phyloP scores from a whole-genome alignment of 352 stramenopile genomes.

The Thalassiosira ordinaria region DNA sequence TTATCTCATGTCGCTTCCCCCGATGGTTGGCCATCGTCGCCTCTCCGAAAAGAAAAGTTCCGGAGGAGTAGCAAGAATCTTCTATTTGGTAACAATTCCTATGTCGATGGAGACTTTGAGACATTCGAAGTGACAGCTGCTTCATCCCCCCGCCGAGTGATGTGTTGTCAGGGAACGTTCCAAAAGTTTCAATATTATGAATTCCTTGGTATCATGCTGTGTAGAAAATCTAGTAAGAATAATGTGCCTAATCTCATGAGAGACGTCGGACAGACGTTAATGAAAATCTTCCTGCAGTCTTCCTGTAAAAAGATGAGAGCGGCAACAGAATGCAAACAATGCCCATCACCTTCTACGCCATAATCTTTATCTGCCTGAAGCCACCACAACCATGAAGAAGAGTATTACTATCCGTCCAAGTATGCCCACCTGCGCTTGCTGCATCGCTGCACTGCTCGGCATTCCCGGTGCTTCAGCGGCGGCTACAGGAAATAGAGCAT shows the following conservation, averaged over 20 bases:
- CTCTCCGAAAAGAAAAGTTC: too few relatives aligned
- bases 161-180: background rate
- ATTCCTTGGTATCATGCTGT: background rate
- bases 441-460: slow-evolving; percentile 11
- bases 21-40: too few relatives aligned
- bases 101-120: too few relatives aligned
- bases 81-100: background rate
- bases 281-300: too few relatives aligned
- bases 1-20: background rate
- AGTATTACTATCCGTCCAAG: background rate
- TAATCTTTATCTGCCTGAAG: too few relatives aligned
- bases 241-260: slow-evolving; percentile 5
- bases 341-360: too few relatives aligned
- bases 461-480: background rate
- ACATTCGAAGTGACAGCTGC: too few relatives aligned
- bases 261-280: too few relatives aligned
- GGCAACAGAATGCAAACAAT: background rate
- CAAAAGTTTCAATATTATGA: background rate
- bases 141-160: too few relatives aligned
- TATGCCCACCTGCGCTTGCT: slow-evolving; percentile 20
- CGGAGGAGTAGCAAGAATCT: too few relatives aligned
- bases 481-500: background rate
- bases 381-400: slow-evolving; percentile 25
- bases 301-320: background rate
- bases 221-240: background rate